Percentiles rank a stretch among this genome's conserved stretches.
phyloP scores from a whole-genome alignment of 2,329 filamentous ascomycete species.

The Cladosporium cucumerinum region DNA sequence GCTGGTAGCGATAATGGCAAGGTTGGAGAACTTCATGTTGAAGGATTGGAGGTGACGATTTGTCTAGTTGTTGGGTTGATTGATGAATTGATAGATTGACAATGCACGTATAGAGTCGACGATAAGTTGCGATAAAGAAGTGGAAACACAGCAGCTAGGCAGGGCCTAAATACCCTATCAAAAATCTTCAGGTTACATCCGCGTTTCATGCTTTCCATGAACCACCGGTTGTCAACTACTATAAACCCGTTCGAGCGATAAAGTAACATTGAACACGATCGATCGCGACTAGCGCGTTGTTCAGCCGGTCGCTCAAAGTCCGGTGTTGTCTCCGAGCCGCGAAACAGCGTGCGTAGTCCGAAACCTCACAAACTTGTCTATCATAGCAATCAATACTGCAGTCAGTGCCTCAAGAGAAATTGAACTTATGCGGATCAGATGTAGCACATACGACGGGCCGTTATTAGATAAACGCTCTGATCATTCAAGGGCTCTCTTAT shows the following conservation, averaged over 20 bases:
- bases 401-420: too few relatives aligned
- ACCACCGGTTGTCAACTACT: background rate
- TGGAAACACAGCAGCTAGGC: background rate
- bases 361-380: background rate
- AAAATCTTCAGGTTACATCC: background rate
- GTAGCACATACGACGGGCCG: background rate
- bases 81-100: background rate
- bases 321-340: background rate
- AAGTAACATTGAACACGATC: background rate
- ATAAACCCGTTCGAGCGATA: background rate
- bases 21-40: conserved; percentile 7
- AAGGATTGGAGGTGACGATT: background rate
- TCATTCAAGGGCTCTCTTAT: background rate
- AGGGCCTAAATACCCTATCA: background rate
- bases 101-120: background rate
- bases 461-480: too few relatives aligned
- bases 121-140: background rate
- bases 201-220: background rate
- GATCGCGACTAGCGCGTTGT: background rate
- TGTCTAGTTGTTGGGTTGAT: background rate
- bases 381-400: background rate
- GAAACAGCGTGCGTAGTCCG: background rate
- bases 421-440: background rate
- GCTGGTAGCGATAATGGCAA: background rate
- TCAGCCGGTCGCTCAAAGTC: background rate